phyloP scores from a whole-genome alignment of 192 early-diverging fungal species.

The Linnemannia zychae region DNA sequence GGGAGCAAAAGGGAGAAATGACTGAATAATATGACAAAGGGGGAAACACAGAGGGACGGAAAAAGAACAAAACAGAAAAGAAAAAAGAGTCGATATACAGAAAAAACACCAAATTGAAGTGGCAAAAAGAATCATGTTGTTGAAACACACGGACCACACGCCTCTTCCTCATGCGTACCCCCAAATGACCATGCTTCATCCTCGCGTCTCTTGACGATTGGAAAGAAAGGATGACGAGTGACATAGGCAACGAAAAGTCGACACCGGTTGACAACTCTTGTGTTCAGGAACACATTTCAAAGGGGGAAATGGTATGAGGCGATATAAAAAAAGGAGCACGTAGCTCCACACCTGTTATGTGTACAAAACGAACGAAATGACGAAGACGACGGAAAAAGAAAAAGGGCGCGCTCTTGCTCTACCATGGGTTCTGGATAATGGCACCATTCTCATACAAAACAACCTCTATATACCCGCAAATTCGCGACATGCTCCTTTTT shows the following conservation, averaged over 20 bases:
- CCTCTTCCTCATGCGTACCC: background rate
- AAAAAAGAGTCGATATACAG: background rate
- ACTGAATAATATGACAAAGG: background rate
- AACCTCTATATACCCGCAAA: background rate
- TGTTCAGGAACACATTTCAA: background rate
- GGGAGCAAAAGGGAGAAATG: background rate
- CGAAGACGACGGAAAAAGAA: background rate
- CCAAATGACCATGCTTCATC: background rate
- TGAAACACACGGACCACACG: conserved; percentile 2
- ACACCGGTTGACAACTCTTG: background rate
- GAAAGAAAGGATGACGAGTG: background rate
- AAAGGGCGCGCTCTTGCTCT: background rate
- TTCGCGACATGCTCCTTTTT: background rate
- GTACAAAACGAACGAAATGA: background rate
- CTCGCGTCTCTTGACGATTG: background rate
- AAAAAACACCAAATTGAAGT: background rate
- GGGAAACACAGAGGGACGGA: background rate
- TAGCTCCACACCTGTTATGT: background rate
- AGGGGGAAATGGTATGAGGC: background rate
- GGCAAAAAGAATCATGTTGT: background rate
- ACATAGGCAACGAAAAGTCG: background rate
- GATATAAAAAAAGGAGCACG: background rate
- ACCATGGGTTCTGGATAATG: background rate
- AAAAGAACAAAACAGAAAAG: background rate
- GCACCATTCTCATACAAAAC: background rate